Evolutionary conservation across 306 rosid species (phyloP).

Genomic region (Quercus mongolica): DNA sequence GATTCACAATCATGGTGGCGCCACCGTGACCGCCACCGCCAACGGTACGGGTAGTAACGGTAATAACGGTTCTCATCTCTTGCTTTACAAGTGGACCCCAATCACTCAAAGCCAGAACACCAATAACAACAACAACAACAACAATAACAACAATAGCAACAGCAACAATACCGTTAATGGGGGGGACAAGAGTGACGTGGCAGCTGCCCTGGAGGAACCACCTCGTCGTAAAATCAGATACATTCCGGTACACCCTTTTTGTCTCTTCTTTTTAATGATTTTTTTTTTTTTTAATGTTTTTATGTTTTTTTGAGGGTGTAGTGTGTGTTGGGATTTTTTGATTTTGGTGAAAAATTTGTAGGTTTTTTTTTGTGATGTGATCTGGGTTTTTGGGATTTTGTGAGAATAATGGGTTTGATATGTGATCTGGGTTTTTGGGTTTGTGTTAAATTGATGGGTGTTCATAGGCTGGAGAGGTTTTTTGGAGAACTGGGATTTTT

Average conservation of each 20-base stretch:
- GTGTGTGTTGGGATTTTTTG: background rate
- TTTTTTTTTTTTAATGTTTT: background rate
- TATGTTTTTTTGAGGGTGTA: too few relatives aligned
- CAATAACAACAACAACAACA: conserved; percentile 7
- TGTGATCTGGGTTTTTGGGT: background rate
- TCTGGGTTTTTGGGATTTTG: background rate
- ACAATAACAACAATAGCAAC: conserved; percentile 16
- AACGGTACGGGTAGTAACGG: conserved; percentile 47
- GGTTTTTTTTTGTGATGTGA: background rate
- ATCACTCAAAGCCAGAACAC: conserved; percentile 67
- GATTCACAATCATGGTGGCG: background rate
- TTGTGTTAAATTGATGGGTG: background rate
- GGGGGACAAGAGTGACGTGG: conserved; percentile 26
- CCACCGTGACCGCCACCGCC: conserved; percentile 3
- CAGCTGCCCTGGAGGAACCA: conserved; percentile 48
- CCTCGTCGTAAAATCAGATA: conserved; percentile 89
- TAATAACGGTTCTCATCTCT: conserved; percentile 74
- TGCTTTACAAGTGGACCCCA: conserved; percentile 93
- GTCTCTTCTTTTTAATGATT: background rate
- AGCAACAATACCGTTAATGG: background rate
- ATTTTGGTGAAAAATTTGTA: background rate
- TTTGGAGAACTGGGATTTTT: background rate
- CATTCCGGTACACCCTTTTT: conserved; percentile 59
- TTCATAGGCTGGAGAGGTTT: background rate
- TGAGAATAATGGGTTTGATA: background rate